Evolutionary conservation across 345 rosid species (phyloP).

Genomic region (sweet orange (Citrus sinensis)): DNA sequence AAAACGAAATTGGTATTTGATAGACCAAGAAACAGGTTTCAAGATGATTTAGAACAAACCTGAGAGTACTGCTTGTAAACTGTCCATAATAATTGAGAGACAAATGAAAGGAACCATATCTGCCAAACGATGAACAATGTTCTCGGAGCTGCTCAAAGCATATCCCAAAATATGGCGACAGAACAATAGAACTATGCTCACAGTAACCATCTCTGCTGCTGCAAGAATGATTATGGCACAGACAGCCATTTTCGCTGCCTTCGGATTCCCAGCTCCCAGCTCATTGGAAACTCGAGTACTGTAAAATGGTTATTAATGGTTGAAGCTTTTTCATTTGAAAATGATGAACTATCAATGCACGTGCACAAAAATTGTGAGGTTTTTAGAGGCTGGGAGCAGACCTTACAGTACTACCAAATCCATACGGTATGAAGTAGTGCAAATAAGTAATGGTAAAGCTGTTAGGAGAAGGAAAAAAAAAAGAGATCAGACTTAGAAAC

Average conservation of each 20-base stretch:
- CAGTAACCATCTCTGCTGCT: conserved; percentile 9
- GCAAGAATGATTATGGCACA: conserved; percentile 21
- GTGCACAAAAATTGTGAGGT: too few relatives aligned
- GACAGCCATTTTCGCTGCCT: conserved; percentile 23
- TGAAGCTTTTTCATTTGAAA: too few relatives aligned
- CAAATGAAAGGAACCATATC: conserved; percentile 36
- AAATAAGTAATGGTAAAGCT: conserved; percentile 3
- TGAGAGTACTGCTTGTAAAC: conserved; percentile 37
- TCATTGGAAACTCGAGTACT: conserved; percentile 50
- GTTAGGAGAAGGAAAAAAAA: background rate
- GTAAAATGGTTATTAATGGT: background rate
- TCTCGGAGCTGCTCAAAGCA: conserved; percentile 28
- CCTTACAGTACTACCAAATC: conserved; percentile 14
- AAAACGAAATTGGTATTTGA: too few relatives aligned
- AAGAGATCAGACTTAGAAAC: background rate
- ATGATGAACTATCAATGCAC: too few relatives aligned
- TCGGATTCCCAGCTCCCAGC: conserved; percentile 43
- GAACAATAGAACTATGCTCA: conserved; percentile 23
- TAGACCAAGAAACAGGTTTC: too few relatives aligned
- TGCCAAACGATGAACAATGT: conserved; percentile 33
- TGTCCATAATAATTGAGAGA: conserved; percentile 28
- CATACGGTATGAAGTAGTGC: conserved; percentile 15
- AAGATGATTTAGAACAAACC: conserved; percentile 14
- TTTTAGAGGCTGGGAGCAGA: background rate
- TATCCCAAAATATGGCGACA: conserved; percentile 31